Percentiles rank a stretch among this genome's conserved stretches.
These are phyloP conservation scores for Helianthus tuberosus DNA, from an alignment of 129 eudicot genomes.

Conservation along the genomic window DNA sequence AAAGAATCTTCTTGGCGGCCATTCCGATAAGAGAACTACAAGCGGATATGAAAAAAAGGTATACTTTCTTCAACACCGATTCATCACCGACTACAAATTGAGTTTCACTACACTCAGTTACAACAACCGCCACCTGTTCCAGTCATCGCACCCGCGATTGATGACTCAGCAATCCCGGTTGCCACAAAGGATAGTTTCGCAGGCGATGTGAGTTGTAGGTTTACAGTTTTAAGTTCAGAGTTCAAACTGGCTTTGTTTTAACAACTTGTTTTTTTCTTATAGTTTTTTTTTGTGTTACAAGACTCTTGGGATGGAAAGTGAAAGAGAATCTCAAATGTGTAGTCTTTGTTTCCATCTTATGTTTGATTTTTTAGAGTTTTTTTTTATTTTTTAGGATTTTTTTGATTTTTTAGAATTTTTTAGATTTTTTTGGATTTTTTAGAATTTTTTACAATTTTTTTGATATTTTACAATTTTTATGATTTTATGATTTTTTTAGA, in stretches of 20 bases:
- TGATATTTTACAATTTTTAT: too few species aligned
- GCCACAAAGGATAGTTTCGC: slow-evolving; percentile 17
- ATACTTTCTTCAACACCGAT: slow-evolving; percentile 48
- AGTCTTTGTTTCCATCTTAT: slow-evolving; percentile 31
- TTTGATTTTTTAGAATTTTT: too few species aligned
- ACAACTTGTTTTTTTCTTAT: slow-evolving; percentile 9
- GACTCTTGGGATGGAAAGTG: slow-evolving; percentile 8
- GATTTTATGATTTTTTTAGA: too few species aligned
- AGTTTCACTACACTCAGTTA: too few species aligned
- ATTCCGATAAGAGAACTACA: slow-evolving; percentile 73
- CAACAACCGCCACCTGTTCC: slow-evolving; percentile 15
- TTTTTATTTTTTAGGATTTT: too few species aligned
- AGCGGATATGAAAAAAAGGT: slow-evolving; percentile 69
- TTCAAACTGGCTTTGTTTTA: slow-evolving; percentile 10
- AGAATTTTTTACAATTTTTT: too few species aligned
- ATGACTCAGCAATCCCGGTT: slow-evolving; percentile 3
- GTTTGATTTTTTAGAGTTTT: too few species aligned
- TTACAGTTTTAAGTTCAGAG: too few species aligned
- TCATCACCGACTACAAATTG: too few species aligned
- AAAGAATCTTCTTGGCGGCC: slow-evolving; percentile 76
- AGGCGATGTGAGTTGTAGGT: not conserved
- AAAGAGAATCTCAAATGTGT: not conserved
- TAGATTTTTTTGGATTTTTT: too few species aligned
- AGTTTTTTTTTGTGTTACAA: too few species aligned
- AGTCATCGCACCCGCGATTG: slow-evolving; percentile 11